Conservation (phyloP, 495 filamentous ascomycete species). For the Amniculicola lignicola region DNA sequence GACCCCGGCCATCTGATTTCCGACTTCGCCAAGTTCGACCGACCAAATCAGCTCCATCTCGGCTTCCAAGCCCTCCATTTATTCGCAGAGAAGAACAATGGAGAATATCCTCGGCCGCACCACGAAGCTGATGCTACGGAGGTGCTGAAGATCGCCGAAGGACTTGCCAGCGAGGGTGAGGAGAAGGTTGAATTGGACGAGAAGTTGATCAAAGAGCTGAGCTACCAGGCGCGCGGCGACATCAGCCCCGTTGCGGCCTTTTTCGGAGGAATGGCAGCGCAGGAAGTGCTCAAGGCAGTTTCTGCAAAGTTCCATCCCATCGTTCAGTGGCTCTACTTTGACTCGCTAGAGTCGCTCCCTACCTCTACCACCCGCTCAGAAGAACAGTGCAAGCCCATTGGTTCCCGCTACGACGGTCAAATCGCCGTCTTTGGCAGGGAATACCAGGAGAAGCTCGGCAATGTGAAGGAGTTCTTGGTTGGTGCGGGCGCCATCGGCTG, state of each 20-base stretch:
- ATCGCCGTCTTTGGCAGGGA: conserved; percentile 94
- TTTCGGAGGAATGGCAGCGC: conserved; percentile 91
- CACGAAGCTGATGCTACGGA: conserved; percentile 79
- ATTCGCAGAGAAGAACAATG: conserved; percentile 66
- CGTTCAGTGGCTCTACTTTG: conserved; percentile 92
- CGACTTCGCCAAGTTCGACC: conserved; percentile 96
- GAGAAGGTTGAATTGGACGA: conserved; percentile 84
- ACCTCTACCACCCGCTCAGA: conserved; percentile 69
- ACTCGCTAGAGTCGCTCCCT: conserved; percentile 92
- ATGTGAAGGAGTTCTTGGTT: conserved; percentile 87
- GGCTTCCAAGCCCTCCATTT: conserved; percentile 90
- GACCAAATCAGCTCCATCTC: conserved; percentile 84
- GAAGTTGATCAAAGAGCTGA: conserved; percentile 88
- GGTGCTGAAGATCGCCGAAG: conserved; percentile 67
- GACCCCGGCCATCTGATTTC: conserved; percentile 87
- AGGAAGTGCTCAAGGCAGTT: conserved; percentile 95
- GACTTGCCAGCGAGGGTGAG: conserved; percentile 59
- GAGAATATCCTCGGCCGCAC: conserved; percentile 74
- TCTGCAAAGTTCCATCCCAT: conserved; percentile 97
- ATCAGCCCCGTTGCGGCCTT: conserved; percentile 89
- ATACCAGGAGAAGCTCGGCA: conserved; percentile 88
- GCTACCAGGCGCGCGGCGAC: conserved; percentile 93
- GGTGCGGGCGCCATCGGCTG: conserved; percentile 97
- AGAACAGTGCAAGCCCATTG: conserved; percentile 78
- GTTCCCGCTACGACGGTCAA: conserved; percentile 90